phyloP scores from a whole-genome alignment of 73 alveolate genomes.

The Durusdinium trenchii region DNA sequence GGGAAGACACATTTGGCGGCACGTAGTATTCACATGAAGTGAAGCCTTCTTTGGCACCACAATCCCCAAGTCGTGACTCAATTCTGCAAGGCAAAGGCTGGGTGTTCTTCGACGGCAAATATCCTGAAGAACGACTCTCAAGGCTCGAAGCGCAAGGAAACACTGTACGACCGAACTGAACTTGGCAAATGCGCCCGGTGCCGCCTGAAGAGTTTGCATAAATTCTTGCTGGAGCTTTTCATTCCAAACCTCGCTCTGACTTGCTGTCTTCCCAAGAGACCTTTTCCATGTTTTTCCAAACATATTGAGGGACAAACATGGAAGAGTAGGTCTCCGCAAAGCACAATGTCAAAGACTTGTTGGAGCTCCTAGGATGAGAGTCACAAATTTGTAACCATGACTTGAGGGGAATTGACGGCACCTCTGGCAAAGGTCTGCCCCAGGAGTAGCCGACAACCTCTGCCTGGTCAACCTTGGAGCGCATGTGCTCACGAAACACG shows the following conservation, averaged over 20 bases:
- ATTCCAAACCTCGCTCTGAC: conserved; percentile 36
- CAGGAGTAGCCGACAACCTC: conserved; percentile 48
- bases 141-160: background rate
- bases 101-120: conserved; percentile 1
- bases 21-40: too few species aligned
- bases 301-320: conserved; percentile 2
- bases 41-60: too few species aligned
- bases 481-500: too few species aligned
- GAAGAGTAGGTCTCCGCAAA: conserved; percentile 58
- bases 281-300: too few species aligned
- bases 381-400: background rate
- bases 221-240: conserved; percentile 51
- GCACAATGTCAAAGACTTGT: conserved; percentile 33
- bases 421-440: conserved; percentile 74
- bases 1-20: too few species aligned
- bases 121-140: background rate
- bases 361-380: conserved; percentile 33
- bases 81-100: too few species aligned
- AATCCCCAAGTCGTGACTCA: too few species aligned
- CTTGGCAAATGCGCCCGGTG: background rate
- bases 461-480: conserved; percentile 18
- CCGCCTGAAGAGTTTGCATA: conserved; percentile 75
- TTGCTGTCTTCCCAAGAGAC: too few species aligned
- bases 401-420: background rate
- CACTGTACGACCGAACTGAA: background rate